Percentiles rank a stretch among this genome's conserved stretches.
Conservation (phyloP, 169 alveolate species). For the Plasmodium inui region DNA sequence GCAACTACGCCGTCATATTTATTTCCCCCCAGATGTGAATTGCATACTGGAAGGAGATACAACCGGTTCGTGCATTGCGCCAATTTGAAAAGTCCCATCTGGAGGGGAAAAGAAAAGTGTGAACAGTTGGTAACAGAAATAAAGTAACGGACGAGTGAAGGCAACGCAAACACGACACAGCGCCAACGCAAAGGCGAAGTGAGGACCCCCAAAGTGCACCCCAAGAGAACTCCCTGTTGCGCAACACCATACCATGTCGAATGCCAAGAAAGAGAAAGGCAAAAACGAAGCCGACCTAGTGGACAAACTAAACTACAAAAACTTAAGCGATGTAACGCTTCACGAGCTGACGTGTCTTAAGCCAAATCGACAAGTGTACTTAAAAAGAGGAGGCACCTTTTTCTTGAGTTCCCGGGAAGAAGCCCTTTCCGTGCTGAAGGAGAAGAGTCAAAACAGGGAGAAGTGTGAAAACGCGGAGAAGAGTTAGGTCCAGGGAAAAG, state of each 20-base stretch:
- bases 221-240: neutral
- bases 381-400: conserved; percentile 52
- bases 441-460: neutral
- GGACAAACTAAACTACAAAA: conserved; percentile 54
- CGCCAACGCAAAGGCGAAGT: neutral
- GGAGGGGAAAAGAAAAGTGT: neutral
- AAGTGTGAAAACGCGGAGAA: neutral
- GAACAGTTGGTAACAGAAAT: neutral
- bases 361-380: conserved; percentile 31
- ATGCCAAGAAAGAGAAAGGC: neutral
- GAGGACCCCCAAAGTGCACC: neutral
- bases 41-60: no score
- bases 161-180: neutral
- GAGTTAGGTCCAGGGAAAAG: neutral
- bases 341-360: conserved; percentile 53
- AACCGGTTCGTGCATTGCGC: neutral
- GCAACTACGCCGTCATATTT: neutral
- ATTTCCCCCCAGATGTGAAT: neutral
- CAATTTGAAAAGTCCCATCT: neutral
- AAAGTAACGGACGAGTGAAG: neutral
- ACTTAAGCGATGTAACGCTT: conserved; percentile 56
- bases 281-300: conserved; percentile 29
- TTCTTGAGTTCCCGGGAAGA: conserved; percentile 57
- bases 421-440: conserved; percentile 38
- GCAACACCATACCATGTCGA: conserved; percentile 6